phyloP scores from a whole-genome alignment of 164 flowering plant genomes.

The Saururus chinensis region DNA sequence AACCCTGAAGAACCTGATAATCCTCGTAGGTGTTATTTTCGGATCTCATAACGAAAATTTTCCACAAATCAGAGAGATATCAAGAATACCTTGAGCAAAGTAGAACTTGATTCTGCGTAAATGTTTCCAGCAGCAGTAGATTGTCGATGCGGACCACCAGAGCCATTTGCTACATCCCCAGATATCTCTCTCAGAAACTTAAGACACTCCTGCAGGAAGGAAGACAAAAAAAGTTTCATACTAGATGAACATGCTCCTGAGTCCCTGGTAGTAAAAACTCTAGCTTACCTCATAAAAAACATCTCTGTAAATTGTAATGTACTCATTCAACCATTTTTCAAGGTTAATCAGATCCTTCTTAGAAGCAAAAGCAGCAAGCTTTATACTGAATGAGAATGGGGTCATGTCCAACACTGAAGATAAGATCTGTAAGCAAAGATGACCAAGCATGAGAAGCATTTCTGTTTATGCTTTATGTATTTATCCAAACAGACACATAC shows the following conservation, averaged over 20 bases:
- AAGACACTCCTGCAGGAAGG: constrained; percentile 64
- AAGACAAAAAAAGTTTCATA: not conserved
- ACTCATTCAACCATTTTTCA: constrained; percentile 67
- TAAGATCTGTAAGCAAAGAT: constrained; percentile 42
- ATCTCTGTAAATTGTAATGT: constrained; percentile 39
- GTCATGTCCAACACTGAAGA: constrained; percentile 50
- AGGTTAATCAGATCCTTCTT: constrained; percentile 52
- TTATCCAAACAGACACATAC: not conserved
- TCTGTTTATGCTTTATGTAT: not conserved
- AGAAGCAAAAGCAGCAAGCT: constrained; percentile 68
- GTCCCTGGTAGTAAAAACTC: not conserved
- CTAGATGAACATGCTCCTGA: not conserved
- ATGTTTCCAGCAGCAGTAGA: constrained; percentile 38
- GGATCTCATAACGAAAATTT: not conserved
- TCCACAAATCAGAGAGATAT: not conserved
- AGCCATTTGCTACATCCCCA: constrained; percentile 28
- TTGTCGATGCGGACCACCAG: constrained; percentile 38
- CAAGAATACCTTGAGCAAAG: constrained; percentile 52
- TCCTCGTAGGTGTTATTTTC: not conserved
- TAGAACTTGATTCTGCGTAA: constrained; percentile 41
- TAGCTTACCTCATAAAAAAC: constrained; percentile 63
- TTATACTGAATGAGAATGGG: constrained; percentile 50
- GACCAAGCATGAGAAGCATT: not conserved
- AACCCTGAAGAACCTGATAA: constrained; percentile 59
- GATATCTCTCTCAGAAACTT: constrained; percentile 62